These are phyloP conservation scores for Diaporthe caulivora DNA, from an alignment of 2,329 filamentous ascomycete genomes.

Conservation along the genomic window DNA sequence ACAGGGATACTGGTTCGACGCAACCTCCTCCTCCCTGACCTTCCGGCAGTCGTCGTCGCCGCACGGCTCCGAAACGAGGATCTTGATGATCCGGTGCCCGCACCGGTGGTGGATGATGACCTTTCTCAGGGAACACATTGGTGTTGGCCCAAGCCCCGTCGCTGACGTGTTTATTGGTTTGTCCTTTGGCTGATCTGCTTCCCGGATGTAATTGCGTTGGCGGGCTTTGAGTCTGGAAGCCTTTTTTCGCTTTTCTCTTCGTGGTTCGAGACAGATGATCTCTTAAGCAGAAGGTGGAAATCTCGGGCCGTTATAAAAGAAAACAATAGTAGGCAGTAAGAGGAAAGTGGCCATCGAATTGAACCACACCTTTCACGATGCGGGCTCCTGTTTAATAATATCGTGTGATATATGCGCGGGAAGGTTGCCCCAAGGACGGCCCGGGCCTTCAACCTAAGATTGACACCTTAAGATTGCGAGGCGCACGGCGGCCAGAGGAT, in stretches of 20 bases:
- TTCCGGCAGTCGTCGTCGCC: constrained; percentile 45
- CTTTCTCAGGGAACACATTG: constrained; percentile 45
- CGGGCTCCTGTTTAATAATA: neutral
- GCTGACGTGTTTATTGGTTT: no score
- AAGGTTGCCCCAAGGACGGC: constrained; percentile 23
- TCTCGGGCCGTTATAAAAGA: neutral
- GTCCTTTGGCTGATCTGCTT: no score
- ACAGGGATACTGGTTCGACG: constrained; percentile 50
- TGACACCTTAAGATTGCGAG: constrained; percentile 6
- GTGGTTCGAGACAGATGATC: no score
- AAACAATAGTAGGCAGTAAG: neutral
- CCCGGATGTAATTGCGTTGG: no score
- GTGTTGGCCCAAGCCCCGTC: no score
- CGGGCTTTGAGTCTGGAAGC: no score
- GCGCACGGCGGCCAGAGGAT: constrained; percentile 5
- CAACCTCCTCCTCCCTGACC: constrained; percentile 41
- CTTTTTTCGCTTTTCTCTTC: no score
- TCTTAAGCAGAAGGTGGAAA: neutral
- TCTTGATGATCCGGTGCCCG: constrained; percentile 48
- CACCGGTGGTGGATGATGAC: constrained; percentile 50
- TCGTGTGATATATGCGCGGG: neutral
- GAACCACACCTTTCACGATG: neutral
- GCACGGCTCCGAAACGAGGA: constrained; percentile 44
- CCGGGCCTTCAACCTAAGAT: constrained; percentile 5
- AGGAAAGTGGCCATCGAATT: no score